These are phyloP conservation scores for Casuarina equisetifolia DNA, from an alignment of 306 rosid species.

Conservation along the genomic window DNA sequence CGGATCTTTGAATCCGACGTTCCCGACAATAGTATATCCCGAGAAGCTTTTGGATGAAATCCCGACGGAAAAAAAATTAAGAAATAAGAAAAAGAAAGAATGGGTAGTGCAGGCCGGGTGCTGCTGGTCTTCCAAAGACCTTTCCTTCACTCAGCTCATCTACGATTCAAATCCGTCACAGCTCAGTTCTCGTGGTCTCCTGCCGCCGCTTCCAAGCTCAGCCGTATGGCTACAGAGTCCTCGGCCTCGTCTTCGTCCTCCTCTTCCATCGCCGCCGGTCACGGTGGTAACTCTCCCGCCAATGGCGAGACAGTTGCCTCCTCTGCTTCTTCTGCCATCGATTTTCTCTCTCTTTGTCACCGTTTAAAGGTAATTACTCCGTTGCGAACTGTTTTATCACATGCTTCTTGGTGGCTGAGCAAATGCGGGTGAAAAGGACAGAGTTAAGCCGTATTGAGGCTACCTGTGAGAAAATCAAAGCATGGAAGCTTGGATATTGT, in stretches of 20 bases:
- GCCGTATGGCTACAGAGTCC: conserved; percentile 45
- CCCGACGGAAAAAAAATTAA: not conserved
- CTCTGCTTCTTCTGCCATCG: conserved; percentile 63
- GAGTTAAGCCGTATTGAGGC: not conserved
- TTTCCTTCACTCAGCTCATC: conserved; percentile 15
- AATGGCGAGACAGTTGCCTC: conserved; percentile 37
- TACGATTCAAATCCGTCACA: conserved; percentile 26
- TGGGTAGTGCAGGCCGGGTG: conserved; percentile 24
- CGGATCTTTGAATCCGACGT: not conserved
- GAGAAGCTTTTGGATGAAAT: not conserved
- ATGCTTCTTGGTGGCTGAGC: conserved; percentile 18
- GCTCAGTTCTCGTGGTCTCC: not conserved
- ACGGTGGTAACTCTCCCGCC: conserved; percentile 26
- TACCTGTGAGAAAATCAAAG: not conserved
- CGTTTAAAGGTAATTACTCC: conserved; percentile 57
- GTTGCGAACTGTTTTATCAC: not conserved
- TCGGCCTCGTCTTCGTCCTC: conserved; percentile 28
- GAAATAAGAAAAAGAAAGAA: not conserved
- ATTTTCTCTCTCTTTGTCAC: conserved; percentile 83
- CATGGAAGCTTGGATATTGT: not conserved
- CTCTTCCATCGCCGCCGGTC: conserved; percentile 27
- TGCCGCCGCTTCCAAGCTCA: conserved; percentile 21
- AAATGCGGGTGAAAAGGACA: not conserved
- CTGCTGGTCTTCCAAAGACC: conserved; percentile 9
- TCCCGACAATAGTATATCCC: not conserved